Percentiles rank a stretch among this genome's conserved stretches.
Conservation (phyloP, 306 rosid genomes). For the Medicago lupulina region DNA sequence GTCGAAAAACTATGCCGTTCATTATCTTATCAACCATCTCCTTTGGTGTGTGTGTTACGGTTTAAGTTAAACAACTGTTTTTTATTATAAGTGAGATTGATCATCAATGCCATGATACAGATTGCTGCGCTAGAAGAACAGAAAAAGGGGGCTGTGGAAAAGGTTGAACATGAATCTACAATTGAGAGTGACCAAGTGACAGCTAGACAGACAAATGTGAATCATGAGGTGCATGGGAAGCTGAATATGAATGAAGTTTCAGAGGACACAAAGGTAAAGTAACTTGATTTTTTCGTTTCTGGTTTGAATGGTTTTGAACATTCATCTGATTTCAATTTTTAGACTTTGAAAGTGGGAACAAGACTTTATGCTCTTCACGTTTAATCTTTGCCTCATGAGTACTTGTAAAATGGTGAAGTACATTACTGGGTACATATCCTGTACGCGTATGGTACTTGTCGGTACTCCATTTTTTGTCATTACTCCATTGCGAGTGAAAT, state of each 20-base stretch:
- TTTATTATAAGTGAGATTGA: constrained; percentile 27
- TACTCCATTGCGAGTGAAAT: too few relatives aligned
- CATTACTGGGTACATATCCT: too few relatives aligned
- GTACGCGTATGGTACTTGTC: too few relatives aligned
- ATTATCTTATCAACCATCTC: constrained; percentile 25
- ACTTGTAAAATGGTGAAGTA: too few relatives aligned
- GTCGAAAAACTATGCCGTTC: neutral
- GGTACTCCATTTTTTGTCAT: too few relatives aligned
- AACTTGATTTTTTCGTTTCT: constrained; percentile 10
- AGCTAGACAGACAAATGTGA: constrained; percentile 36
- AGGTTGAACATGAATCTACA: constrained; percentile 47
- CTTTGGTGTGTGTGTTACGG: neutral
- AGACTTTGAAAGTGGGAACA: neutral
- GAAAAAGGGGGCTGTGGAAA: constrained; percentile 55
- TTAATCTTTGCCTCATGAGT: neutral
- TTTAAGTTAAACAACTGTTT: neutral
- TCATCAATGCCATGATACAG: constrained; percentile 52
- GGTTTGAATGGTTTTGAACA: constrained; percentile 34
- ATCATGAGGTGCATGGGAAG: constrained; percentile 44
- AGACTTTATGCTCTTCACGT: neutral
- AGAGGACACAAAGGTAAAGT: constrained; percentile 58
- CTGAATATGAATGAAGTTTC: constrained; percentile 53
- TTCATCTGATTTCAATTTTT: constrained; percentile 24
- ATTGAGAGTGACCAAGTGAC: constrained; percentile 46
- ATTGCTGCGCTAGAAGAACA: constrained; percentile 82